Conservation (phyloP, 2,329 filamentous ascomycete species). For the Aaosphaeria pasadenensis region DNA sequence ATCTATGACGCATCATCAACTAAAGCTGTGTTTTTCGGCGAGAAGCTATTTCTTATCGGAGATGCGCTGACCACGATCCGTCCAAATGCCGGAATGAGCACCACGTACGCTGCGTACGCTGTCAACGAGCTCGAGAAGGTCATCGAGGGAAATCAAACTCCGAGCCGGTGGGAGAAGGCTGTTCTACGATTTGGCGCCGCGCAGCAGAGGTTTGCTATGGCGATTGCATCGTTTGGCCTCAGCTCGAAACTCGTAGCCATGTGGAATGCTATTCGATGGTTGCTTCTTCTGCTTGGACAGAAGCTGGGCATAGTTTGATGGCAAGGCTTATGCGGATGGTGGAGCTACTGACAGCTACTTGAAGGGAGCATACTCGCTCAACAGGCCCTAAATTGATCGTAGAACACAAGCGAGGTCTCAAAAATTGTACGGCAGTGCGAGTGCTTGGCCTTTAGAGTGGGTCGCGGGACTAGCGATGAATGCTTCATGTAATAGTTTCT, state of each 20-base stretch:
- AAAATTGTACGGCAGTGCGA: too few relatives aligned
- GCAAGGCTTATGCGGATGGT: too few relatives aligned
- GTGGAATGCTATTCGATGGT: background rate
- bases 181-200: background rate
- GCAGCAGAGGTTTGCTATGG: background rate
- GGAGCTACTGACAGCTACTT: too few relatives aligned
- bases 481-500: too few relatives aligned
- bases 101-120: constrained; percentile 39
- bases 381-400: too few relatives aligned
- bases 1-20: constrained; percentile 37
- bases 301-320: background rate
- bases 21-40: constrained; percentile 31
- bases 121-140: background rate
- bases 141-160: background rate
- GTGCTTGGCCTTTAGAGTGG: too few relatives aligned
- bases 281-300: background rate
- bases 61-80: constrained; percentile 42
- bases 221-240: background rate
- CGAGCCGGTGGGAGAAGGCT: background rate
- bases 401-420: too few relatives aligned
- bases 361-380: too few relatives aligned
- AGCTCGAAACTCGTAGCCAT: background rate
- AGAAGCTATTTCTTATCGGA: constrained; percentile 41
- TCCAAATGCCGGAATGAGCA: constrained; percentile 41
- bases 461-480: too few relatives aligned